phyloP scores from a whole-genome alignment of 768 basidiomycete genomes.

The Leucogyrophana mollusca region DNA sequence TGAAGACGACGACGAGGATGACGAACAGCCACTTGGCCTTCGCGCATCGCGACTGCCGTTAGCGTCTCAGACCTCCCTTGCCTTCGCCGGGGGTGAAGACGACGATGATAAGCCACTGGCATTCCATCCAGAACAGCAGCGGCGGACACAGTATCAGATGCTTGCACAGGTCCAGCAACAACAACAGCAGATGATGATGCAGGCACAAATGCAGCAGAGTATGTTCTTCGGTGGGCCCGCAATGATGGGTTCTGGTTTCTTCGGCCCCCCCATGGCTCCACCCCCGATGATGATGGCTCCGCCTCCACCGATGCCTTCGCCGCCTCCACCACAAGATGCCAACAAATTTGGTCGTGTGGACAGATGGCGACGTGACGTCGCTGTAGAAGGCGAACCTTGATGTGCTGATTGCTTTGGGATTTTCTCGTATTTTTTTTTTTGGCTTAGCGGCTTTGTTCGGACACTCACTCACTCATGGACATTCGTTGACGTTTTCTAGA shows the following conservation, averaged over 20 bases:
- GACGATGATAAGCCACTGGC: conserved; percentile 74
- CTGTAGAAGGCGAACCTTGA: conserved; percentile 57
- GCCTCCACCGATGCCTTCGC: conserved; percentile 47
- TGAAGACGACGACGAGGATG: conserved; percentile 55
- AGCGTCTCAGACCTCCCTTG: conserved; percentile 22
- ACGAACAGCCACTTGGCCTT: conserved; percentile 71
- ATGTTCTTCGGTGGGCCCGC: conserved; percentile 70
- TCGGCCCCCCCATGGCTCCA: conserved; percentile 53
- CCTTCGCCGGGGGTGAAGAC: conserved; percentile 37
- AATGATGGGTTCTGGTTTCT: conserved; percentile 72
- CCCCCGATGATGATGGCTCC: conserved; percentile 44
- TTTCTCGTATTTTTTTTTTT: conserved; percentile 12
- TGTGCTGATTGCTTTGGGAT: conserved; percentile 10
- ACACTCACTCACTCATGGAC: conserved; percentile 3
- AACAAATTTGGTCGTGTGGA: conserved; percentile 73
- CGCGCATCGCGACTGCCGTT: conserved; percentile 49
- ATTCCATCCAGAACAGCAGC: conserved; percentile 77
- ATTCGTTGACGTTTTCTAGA: conserved; percentile 1
- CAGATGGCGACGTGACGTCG: conserved; percentile 78
- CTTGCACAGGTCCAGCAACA: conserved; percentile 48
- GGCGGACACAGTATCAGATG: conserved; percentile 56
- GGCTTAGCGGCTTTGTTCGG: conserved; percentile 1
- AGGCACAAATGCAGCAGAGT: conserved; percentile 70
- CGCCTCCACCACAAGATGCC: conserved; percentile 63
- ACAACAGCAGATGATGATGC: conserved; percentile 70